Evolutionary conservation across 148 eudicot genomes (phyloP), one percentile per base, ranked within the genome.

Genomic region (Heliamphora exappendiculata): DNA sequence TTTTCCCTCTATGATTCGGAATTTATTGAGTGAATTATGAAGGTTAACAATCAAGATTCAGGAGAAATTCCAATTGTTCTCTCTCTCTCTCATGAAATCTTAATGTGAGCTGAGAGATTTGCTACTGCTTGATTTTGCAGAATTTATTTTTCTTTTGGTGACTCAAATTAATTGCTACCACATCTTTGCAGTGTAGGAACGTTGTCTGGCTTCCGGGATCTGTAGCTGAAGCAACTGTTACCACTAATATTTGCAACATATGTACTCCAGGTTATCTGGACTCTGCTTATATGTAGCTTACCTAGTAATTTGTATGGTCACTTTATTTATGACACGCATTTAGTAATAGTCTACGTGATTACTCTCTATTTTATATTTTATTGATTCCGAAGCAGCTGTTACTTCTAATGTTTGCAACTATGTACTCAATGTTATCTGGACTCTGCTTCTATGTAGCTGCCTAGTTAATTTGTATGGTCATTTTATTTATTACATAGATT

Each of bases 161-260:
- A 74, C 20, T 34, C 42, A 31, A 64, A 7, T 45, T 66, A 14
- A 37, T 71, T 78, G 67, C 57, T 83, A 41, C 39, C 24, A 67
- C 78, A 75, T 60, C 73, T 70, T 83, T 73, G 13, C 85, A 95
- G 97, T 96, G 99, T 73, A 87, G 90, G 83, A 93, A 87, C 80
- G 99, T 84, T 45, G 89, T 96, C 59, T 96, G 99, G 98, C 99
- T 96, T 74, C 99, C 99, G 69, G 99, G 98, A 63, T 85, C 98
- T 57, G 57, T 87, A 70, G 81, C 88, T 54, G 96, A 96, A 82
- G 98, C 98, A 49, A 65, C 75, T 76, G 97, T 96, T 65, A 96
- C 97, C 76, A 69, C 89, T 70, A 88, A 82, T 78, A 74, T 84
- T 49, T 95, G 99, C 89, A 81, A 70, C 84, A 81, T 77, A n/a